Evolutionary conservation across 2,329 filamentous ascomycete genomes (phyloP).

Genomic region (Paecilomyces dactylethromorphus): DNA sequence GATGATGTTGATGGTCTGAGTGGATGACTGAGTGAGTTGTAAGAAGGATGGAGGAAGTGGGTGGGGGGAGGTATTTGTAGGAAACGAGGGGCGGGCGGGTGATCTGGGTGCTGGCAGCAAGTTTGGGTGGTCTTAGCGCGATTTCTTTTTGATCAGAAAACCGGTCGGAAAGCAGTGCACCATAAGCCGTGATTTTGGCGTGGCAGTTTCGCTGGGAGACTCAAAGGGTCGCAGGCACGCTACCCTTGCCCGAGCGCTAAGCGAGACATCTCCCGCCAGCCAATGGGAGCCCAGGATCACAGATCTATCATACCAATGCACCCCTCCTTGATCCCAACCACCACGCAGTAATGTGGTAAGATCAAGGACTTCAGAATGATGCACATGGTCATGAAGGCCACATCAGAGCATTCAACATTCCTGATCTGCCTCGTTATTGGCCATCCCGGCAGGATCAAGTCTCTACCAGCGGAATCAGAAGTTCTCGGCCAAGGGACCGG

Average conservation of each 20-base stretch:
- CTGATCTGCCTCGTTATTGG: constrained; percentile 14
- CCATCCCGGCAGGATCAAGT: constrained; percentile 19
- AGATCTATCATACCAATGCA: constrained; percentile 19
- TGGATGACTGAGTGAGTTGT: constrained; percentile 19
- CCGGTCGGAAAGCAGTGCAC: constrained; percentile 25
- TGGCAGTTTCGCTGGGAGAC: constrained; percentile 19
- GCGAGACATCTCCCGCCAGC: constrained; percentile 22
- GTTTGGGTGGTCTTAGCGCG: constrained; percentile 19
- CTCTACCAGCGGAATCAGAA: constrained; percentile 16
- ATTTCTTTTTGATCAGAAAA: constrained; percentile 22
- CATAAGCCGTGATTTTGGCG: constrained; percentile 25
- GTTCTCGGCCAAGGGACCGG: constrained; percentile 19
- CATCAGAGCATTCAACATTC: constrained; percentile 8
- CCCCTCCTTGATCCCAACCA: constrained; percentile 28
- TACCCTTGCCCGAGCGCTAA: constrained; percentile 18
- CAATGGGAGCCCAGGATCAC: constrained; percentile 35
- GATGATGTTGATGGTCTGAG: constrained; percentile 19
- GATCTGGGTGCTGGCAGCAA: constrained; percentile 25
- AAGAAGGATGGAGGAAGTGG: constrained; percentile 30
- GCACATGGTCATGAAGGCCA: constrained; percentile 10
- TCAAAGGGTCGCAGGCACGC: constrained; percentile 13
- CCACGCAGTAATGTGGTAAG: constrained; percentile 11
- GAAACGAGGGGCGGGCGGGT: constrained; percentile 23
- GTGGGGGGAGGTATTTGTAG: constrained; percentile 39
- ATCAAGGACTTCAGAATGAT: constrained; percentile 12